Conservation (phyloP, 2,329 filamentous ascomycete genomes). For the Pestalotiopsis sp. region DNA sequence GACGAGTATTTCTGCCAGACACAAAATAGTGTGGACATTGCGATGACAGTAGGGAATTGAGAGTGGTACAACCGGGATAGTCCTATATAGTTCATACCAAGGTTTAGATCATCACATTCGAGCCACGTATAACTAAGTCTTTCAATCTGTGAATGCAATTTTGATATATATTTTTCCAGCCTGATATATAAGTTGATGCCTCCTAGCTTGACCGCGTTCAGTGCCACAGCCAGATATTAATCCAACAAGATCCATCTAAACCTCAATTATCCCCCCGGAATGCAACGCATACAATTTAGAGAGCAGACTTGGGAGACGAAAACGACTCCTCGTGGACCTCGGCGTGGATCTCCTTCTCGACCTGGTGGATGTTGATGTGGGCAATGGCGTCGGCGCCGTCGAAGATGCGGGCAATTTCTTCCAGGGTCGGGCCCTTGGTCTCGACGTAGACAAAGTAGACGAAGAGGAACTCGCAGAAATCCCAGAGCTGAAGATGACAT, state of each 20-base stretch:
- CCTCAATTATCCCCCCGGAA: no score
- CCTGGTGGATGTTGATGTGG: slow-evolving; percentile 56
- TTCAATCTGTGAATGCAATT: background rate
- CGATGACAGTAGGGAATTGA: no score
- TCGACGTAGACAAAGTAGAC: slow-evolving; percentile 71
- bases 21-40: no score
- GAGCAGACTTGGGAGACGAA: slow-evolving; percentile 17
- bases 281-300: background rate
- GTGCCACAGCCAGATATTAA: background rate
- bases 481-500: slow-evolving; percentile 48
- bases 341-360: slow-evolving; percentile 55
- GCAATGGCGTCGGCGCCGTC: slow-evolving; percentile 61
- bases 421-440: slow-evolving; percentile 71
- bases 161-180: background rate
- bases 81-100: no score
- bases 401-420: slow-evolving; percentile 72
- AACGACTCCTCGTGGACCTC: slow-evolving; percentile 39
- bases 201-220: background rate
- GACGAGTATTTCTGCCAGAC: no score
- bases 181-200: background rate
- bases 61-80: no score
- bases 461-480: slow-evolving; percentile 61
- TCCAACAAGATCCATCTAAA: background rate
- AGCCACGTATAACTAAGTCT: background rate
- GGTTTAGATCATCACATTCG: background rate